These are phyloP conservation scores for Apiotrichum veenhuisii DNA, from an alignment of 1,284 basidiomycete species.

Conservation along the genomic window DNA sequence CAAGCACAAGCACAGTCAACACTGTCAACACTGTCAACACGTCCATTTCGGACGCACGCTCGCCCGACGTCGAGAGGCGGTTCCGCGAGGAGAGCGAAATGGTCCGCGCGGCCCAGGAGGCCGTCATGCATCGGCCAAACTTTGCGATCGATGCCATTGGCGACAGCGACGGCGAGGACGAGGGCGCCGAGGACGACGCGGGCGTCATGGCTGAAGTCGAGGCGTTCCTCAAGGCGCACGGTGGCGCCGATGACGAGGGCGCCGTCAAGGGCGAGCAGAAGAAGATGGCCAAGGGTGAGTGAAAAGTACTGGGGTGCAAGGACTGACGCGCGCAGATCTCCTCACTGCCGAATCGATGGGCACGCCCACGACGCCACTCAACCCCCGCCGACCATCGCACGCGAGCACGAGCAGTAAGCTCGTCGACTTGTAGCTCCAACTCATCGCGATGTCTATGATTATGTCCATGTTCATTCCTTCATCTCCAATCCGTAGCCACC, in stretches of 20 bases:
- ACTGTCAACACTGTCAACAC: slow-evolving; percentile 57
- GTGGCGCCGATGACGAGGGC: slow-evolving; percentile 65
- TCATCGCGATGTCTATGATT: too few relatives aligned
- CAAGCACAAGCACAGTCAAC: slow-evolving; percentile 57
- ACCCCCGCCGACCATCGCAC: background rate
- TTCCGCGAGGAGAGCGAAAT: slow-evolving; percentile 52
- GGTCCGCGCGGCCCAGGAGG: slow-evolving; percentile 73
- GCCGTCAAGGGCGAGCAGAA: slow-evolving; percentile 80
- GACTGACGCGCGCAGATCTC: slow-evolving; percentile 26
- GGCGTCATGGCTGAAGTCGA: slow-evolving; percentile 86
- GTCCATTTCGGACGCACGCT: slow-evolving; percentile 28
- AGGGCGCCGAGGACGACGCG: slow-evolving; percentile 58
- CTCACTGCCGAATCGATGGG: slow-evolving; percentile 39
- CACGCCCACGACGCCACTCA: background rate
- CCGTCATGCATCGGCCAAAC: slow-evolving; percentile 80
- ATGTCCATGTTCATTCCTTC: background rate
- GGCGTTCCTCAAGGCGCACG: slow-evolving; percentile 74
- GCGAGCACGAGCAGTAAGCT: slow-evolving; percentile 9
- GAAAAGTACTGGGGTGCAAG: background rate
- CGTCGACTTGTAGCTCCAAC: slow-evolving; percentile 9
- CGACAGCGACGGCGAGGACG: slow-evolving; percentile 68
- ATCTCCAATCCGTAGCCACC: background rate
- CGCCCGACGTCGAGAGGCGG: slow-evolving; percentile 43
- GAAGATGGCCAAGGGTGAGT: slow-evolving; percentile 54
- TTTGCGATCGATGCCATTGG: slow-evolving; percentile 91